Evolutionary conservation across 1,139 yeast species (phyloP).

Genomic region (Tardiomyces digboiensis): DNA sequence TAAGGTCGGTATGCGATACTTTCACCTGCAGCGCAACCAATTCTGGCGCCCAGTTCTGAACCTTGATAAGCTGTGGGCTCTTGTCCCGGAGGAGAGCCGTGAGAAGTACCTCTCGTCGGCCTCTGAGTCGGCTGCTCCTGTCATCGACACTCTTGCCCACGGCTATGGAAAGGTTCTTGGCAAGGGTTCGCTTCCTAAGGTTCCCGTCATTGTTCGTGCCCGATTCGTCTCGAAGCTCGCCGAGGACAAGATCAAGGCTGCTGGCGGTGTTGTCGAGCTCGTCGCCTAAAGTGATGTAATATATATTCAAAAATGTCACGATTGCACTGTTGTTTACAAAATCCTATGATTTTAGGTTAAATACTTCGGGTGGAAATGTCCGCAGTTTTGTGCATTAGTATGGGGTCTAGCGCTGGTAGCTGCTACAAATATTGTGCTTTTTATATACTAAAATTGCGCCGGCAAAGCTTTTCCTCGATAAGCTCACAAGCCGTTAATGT

Average conservation of each 20-base stretch:
- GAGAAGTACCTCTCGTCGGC: slow-evolving; percentile 88
- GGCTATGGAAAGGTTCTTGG: slow-evolving; percentile 99
- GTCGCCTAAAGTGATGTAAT: slow-evolving; percentile 60
- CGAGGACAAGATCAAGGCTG: slow-evolving; percentile 99
- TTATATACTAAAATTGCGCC: too few species aligned
- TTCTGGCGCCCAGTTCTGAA: slow-evolving; percentile 98
- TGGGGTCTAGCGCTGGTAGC: too few species aligned
- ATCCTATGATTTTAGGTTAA: too few species aligned
- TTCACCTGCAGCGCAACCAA: slow-evolving; percentile 95
- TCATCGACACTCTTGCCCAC: slow-evolving; percentile 97
- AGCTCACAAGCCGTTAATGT: too few species aligned
- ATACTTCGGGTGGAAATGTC: too few species aligned
- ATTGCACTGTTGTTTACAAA: slow-evolving; percentile 2
- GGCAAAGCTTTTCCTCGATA: too few species aligned
- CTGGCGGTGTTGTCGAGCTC: slow-evolving; percentile 99
- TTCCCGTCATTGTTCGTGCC: slow-evolving; percentile 98
- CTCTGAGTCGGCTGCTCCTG: slow-evolving; percentile 91
- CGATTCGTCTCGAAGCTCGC: slow-evolving; percentile 99
- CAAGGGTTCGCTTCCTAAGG: slow-evolving; percentile 97
- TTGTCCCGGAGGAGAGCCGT: slow-evolving; percentile 90
- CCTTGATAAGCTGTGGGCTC: slow-evolving; percentile 98
- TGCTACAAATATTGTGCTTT: too few species aligned
- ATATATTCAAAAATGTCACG: slow-evolving; percentile 3
- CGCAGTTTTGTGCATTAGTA: too few species aligned
- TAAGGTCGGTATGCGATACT: slow-evolving; percentile 99